These are phyloP conservation scores for Amanita fuliginea DNA, from an alignment of 768 basidiomycete species.

Conservation along the genomic window DNA sequence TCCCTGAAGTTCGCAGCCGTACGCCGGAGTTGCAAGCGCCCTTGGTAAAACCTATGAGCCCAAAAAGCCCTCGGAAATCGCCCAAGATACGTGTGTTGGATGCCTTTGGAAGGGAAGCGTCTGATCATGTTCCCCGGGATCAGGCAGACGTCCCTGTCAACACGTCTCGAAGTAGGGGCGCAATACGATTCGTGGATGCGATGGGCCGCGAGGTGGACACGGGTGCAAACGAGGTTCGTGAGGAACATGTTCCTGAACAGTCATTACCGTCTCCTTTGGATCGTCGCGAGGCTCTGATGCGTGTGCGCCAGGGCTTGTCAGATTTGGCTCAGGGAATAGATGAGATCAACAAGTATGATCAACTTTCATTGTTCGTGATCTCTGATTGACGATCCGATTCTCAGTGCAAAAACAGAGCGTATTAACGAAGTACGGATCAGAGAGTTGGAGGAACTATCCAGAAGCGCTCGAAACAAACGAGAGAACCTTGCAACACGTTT, in stretches of 20 bases:
- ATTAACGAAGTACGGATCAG: constrained; percentile 34
- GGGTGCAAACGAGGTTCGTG: constrained; percentile 10
- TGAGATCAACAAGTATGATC: constrained; percentile 44
- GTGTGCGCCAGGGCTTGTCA: constrained; percentile 46
- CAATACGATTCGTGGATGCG: constrained; percentile 55
- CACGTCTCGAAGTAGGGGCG: constrained; percentile 22
- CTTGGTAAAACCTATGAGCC: constrained; percentile 4
- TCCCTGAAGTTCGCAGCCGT: not conserved
- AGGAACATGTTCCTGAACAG: constrained; percentile 14
- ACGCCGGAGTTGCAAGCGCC: constrained; percentile 12
- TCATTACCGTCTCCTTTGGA: constrained; percentile 16
- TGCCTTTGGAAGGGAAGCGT: constrained; percentile 49
- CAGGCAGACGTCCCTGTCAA: constrained; percentile 1
- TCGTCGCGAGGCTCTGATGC: constrained; percentile 42
- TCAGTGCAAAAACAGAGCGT: constrained; percentile 23
- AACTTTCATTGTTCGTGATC: constrained; percentile 7
- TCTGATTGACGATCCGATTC: constrained; percentile 2
- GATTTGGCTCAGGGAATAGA: constrained; percentile 45
- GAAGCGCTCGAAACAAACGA: constrained; percentile 38
- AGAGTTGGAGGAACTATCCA: constrained; percentile 43
- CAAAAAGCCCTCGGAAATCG: constrained; percentile 29
- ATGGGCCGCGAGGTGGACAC: constrained; percentile 52
- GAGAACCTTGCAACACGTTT: constrained; percentile 29
- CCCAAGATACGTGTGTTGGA: constrained; percentile 57
- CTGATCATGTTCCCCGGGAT: constrained; percentile 6